phyloP scores from a whole-genome alignment of 495 filamentous ascomycete species.

The Antarctomyces pellizariae region DNA sequence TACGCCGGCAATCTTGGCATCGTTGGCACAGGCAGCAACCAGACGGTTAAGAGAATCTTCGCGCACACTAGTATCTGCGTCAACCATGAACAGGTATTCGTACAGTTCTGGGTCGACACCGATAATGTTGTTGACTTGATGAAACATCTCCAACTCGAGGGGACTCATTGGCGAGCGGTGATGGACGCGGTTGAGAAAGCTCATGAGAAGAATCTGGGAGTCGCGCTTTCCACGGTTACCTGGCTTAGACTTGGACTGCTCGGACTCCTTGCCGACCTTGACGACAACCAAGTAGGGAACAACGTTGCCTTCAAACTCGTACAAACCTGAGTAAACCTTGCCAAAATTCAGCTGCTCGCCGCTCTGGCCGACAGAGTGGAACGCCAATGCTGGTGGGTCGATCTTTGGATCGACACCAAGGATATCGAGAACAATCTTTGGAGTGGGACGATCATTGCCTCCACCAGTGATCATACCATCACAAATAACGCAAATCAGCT shows the following conservation, averaged over 20 bases:
- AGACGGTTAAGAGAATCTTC: constrained; percentile 84
- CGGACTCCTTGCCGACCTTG: constrained; percentile 91
- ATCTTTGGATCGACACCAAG: constrained; percentile 93
- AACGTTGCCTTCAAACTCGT: constrained; percentile 92
- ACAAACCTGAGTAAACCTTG: constrained; percentile 95
- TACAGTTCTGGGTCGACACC: constrained; percentile 94
- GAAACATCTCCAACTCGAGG: constrained; percentile 91
- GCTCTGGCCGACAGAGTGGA: constrained; percentile 73
- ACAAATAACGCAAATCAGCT: constrained; percentile 81
- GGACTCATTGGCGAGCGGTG: constrained; percentile 84
- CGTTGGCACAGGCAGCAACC: constrained; percentile 79
- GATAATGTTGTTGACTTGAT: constrained; percentile 98
- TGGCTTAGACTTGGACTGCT: constrained; percentile 76
- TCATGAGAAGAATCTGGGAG: constrained; percentile 64
- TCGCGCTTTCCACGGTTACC: constrained; percentile 97
- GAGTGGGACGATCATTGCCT: constrained; percentile 89
- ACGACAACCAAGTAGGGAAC: constrained; percentile 91
- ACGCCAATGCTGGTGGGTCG: constrained; percentile 79
- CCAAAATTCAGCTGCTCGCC: constrained; percentile 92
- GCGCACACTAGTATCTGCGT: constrained; percentile 86
- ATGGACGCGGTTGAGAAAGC: constrained; percentile 93
- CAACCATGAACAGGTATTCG: constrained; percentile 92
- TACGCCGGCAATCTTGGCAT: constrained; percentile 89
- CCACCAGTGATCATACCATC: constrained; percentile 92
- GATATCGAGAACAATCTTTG: constrained; percentile 92